Evolutionary conservation across 805 yeast species (phyloP).

Genomic region (Saturnispora kantuleensis): DNA sequence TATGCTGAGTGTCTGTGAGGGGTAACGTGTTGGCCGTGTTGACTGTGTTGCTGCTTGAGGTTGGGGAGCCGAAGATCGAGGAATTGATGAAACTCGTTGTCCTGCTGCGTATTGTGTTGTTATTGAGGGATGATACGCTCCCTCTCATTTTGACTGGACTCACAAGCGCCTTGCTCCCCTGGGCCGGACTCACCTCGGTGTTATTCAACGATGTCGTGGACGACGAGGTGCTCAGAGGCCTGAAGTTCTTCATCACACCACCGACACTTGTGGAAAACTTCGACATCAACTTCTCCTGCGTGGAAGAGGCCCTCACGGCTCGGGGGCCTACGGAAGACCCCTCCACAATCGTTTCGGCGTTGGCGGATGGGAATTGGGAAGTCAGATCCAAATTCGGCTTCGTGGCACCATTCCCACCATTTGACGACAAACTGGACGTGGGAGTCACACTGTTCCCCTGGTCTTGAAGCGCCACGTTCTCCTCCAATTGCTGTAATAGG

Average conservation of each 20-base stretch:
- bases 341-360: constrained; percentile 4
- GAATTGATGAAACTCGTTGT: constrained; percentile 24
- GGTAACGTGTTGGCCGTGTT: neutral
- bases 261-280: constrained; percentile 26
- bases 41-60: neutral
- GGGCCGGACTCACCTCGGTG: constrained; percentile 10
- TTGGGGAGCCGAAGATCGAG: constrained; percentile 15
- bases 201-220: constrained; percentile 24
- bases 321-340: constrained; percentile 6
- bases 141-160: constrained; percentile 3
- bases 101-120: constrained; percentile 21
- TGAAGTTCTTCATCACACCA: constrained; percentile 27
- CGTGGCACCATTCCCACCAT: neutral
- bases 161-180: neutral
- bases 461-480: constrained; percentile 20
- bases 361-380: constrained; percentile 7
- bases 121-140: constrained; percentile 2
- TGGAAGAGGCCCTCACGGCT: constrained; percentile 8
- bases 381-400: constrained; percentile 8
- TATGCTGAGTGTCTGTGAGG: neutral
- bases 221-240: constrained; percentile 26
- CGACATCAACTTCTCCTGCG: constrained; percentile 21
- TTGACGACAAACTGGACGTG: constrained; percentile 23
- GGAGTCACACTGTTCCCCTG: constrained; percentile 19
- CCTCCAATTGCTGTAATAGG: constrained; percentile 23